Conservation (phyloP, 371 early-diverging fungal genomes). For the Rhizopus microsporus region DNA sequence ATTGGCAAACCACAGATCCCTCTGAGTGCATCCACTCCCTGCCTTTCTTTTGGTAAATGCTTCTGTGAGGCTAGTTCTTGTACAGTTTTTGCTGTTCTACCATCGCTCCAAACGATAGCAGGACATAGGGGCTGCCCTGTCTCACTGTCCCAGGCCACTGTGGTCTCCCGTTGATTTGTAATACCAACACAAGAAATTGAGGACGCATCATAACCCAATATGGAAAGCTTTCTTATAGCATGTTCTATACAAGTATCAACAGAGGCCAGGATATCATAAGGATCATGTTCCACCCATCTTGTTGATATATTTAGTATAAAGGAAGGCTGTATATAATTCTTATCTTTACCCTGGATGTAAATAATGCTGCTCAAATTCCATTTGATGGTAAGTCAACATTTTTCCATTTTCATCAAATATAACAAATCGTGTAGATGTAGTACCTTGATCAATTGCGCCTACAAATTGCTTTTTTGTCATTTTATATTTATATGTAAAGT, state of each 20-base stretch:
- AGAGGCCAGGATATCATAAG: constrained; percentile 71
- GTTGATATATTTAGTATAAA: background rate
- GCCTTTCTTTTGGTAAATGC: constrained; percentile 11
- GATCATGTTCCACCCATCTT: constrained; percentile 93
- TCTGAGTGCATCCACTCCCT: constrained; percentile 50
- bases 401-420: constrained; percentile 80
- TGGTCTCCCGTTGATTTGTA: constrained; percentile 96
- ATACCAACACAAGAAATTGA: constrained; percentile 71
- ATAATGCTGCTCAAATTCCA: constrained; percentile 77
- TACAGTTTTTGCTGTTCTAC: constrained; percentile 81
- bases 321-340: too few relatives aligned
- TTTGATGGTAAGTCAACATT: constrained; percentile 77
- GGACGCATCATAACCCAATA: constrained; percentile 57
- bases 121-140: constrained; percentile 85
- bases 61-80: constrained; percentile 49
- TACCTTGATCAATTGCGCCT: constrained; percentile 94
- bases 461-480: constrained; percentile 54
- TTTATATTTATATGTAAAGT: background rate
- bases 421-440: constrained; percentile 89
- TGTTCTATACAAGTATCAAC: constrained; percentile 76
- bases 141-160: constrained; percentile 82
- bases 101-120: constrained; percentile 97
- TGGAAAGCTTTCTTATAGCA: constrained; percentile 63
- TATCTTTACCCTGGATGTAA: constrained; percentile 71
- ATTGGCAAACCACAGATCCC: constrained; percentile 84